Evolutionary conservation across 1,284 basidiomycete species (phyloP), one percentile per base, ranked within the genome.

Genomic region (Irpex sp.): DNA sequence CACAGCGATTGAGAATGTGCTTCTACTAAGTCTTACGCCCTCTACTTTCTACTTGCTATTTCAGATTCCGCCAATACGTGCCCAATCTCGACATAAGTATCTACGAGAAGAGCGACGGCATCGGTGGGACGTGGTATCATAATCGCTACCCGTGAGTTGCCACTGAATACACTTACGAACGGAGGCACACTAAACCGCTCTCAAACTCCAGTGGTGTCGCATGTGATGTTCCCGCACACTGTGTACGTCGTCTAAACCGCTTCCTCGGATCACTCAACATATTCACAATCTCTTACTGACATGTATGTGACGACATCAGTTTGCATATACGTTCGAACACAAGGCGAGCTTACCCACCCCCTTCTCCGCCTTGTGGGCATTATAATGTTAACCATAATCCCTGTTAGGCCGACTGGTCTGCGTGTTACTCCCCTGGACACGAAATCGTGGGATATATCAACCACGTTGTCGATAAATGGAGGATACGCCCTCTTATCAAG

Each of bases 111-210:
- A 80, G 81, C 62, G 75, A 77, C n/a, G 82, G 79, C 1, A 73
- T 88, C 21, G 86, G 85, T 31, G 85, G 85, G 3, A 81, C 84
- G 1, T 87, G 85, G 85, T 77, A 72, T 60, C 65, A 69, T 9
- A 78, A 76, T 55, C 72, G 64, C 62, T 78, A 78, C 62, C 75
- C 77, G 9, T 77, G 61, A 60, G 56, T 64, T 54, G 26, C 26
- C 26, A 26, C 26, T 26, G 26, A 26, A 26, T 26, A 26, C 26
- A 26, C 26, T 26, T 26, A 26, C 26, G 3, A 26, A 26, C 26
- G 26, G 26, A 26, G 26, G 26, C 26, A 26, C 26, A 26, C 26
- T 26, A 26, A 26, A 26, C 40, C 40, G 40, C 15, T 44, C 8
- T 44, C 15, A 26, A 26, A 15, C 38, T 56, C 9, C 67, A 84